Conservation (phyloP, 2,329 filamentous ascomycete genomes). For the Alternaria ventricosa region DNA sequence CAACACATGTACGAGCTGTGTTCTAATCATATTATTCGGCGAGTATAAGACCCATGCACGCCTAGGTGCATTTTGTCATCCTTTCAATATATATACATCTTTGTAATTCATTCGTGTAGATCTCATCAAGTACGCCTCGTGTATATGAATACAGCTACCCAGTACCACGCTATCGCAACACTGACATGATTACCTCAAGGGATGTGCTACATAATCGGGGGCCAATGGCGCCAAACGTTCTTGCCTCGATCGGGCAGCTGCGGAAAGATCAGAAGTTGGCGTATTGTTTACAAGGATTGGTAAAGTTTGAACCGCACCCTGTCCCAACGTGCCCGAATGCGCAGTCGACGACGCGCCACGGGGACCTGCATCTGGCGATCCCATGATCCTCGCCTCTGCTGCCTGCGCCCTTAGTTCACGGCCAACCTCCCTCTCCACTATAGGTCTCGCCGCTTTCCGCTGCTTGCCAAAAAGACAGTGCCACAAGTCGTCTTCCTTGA, state of each 20-base stretch:
- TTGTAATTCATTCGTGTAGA: background rate
- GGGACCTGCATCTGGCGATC: background rate
- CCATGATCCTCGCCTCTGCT: slow-evolving; percentile 50
- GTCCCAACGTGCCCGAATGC: background rate
- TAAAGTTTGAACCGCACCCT: background rate
- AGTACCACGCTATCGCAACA: background rate
- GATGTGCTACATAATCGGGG: background rate
- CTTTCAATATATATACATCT: background rate
- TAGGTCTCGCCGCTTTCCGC: slow-evolving; percentile 47
- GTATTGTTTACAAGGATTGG: background rate
- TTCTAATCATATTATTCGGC: background rate
- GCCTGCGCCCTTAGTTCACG: slow-evolving; percentile 62
- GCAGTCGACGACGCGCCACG: background rate
- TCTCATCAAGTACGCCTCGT: background rate
- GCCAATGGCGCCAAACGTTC: background rate
- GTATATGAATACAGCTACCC: background rate
- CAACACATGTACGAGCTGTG: background rate
- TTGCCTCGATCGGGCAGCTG: background rate
- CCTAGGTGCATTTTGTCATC: background rate
- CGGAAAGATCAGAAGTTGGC: background rate
- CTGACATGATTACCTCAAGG: background rate
- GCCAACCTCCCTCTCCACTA: slow-evolving; percentile 54
- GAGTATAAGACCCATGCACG: background rate
- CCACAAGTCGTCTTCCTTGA: slow-evolving; percentile 83
- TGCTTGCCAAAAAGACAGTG: slow-evolving; percentile 78